Evolutionary conservation across 2,329 filamentous ascomycete species (phyloP), one percentile per base, ranked within the genome.

Genomic region (Alternaria ethzedia): DNA sequence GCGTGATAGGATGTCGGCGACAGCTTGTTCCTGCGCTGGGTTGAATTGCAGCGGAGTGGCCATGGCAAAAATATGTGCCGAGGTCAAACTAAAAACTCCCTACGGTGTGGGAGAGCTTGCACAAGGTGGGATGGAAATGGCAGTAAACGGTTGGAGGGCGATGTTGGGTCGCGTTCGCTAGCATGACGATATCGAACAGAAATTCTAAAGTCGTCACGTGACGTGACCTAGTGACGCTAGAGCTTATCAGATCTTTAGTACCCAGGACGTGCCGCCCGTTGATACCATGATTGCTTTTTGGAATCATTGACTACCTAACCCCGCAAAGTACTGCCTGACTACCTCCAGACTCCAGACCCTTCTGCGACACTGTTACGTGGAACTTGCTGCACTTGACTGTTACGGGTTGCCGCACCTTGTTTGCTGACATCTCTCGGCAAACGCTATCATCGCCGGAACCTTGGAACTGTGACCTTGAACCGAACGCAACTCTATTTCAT

Each of bases 1-100:
- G 76, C 90, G 87, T 75, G 88, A 86, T 70, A 97, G 79, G 72
- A 93, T 88, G 75, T 88, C 88, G 74, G 89, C 59, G 54, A 79
- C 61, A 61, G 75, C 74, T 61, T 75, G 65, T 69, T 78, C 69
- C 68, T 77, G 71, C 65, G 76, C 73, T 61, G 68, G 72, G 55
- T 73, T 73, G 71, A 75, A 66, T 63, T 76, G 78, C 71, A 80
- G 73, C 65, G 62, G 67, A 72, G 67, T 69, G 62, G 70, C 70
- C 69, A 70, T 65, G 70, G 66, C 47, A 65, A 69, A 65, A 68
- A 51, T 49, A 43, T 59, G 41, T 32, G 49, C 51, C 54, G 51
- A 56, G 20, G 46, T 47, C 32, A 25, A 44, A 49, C 46, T 36
- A 57, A 51, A 51, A 52, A 36, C 57, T 70, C 47, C 65, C 61